Percentiles rank a stretch among this genome's conserved stretches.
Evolutionary conservation across 2,329 filamentous ascomycete species (phyloP).

Genomic region (Trichoderma polysporum): DNA sequence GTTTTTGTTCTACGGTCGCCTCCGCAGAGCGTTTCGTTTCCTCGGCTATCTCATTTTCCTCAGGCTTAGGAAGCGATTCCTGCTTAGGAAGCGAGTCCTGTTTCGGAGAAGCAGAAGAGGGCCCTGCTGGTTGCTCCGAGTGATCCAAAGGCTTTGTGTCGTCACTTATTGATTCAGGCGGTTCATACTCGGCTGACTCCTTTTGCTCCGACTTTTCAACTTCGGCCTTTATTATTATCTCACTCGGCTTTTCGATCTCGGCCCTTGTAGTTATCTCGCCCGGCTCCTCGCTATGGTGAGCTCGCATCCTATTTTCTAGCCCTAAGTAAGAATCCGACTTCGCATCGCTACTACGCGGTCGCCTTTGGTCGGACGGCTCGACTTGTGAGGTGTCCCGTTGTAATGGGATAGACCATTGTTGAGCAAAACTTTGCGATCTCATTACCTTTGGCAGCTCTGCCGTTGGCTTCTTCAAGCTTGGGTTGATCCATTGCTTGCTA

Average conservation of each 20-base stretch:
- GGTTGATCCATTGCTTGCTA: constrained; percentile 62
- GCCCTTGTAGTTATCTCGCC: constrained; percentile 46
- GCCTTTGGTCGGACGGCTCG: constrained; percentile 43
- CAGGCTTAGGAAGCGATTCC: background rate
- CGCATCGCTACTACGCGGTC: constrained; percentile 55
- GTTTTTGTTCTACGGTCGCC: constrained; percentile 25
- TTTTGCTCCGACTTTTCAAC: constrained; percentile 33
- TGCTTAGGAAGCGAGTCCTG: background rate
- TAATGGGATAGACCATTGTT: constrained; percentile 40
- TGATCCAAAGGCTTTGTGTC: background rate
- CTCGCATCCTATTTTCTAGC: constrained; percentile 39
- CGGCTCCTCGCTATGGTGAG: constrained; percentile 46
- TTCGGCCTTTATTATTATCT: constrained; percentile 44
- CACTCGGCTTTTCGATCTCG: constrained; percentile 44
- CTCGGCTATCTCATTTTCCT: background rate
- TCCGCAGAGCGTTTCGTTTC: background rate
- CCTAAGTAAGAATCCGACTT: constrained; percentile 44
- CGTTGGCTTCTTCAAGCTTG: constrained; percentile 49
- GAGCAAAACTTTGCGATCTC: constrained; percentile 51
- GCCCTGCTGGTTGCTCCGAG: background rate
- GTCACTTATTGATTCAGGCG: constrained; percentile 18
- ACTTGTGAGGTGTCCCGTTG: constrained; percentile 38
- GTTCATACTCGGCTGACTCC: constrained; percentile 17
- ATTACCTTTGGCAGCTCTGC: constrained; percentile 54
- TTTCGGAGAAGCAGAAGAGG: background rate